A percentile compares a stretch with the other conserved stretches of the same genome.
Evolutionary conservation across 306 rosid species (phyloP).

Genomic region (Castanospermum australe): DNA sequence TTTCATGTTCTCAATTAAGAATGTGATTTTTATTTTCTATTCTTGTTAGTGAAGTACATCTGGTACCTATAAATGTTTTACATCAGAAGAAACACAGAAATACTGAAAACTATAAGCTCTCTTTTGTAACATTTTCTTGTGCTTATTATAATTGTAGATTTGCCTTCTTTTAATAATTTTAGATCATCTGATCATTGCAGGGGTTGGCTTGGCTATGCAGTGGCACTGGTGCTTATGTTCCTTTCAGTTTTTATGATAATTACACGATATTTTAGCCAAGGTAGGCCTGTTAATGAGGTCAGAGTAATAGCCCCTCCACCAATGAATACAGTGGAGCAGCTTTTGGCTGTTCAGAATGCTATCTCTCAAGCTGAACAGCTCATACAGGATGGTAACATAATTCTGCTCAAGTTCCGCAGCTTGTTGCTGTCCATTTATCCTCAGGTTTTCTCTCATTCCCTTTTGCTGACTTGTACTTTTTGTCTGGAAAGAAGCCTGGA

Average conservation of each 20-base stretch:
- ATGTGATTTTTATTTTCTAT: background rate
- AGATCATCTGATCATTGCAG: slow-evolving; percentile 45
- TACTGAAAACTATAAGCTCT: background rate
- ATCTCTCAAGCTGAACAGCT: slow-evolving; percentile 74
- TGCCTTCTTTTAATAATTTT: slow-evolving; percentile 17
- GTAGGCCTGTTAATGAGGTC: slow-evolving; percentile 54
- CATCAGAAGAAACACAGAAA: background rate
- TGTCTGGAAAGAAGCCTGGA: background rate
- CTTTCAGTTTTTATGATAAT: slow-evolving; percentile 70
- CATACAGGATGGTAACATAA: slow-evolving; percentile 73
- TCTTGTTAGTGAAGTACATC: background rate
- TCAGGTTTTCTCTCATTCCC: slow-evolving; percentile 61
- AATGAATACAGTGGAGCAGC: slow-evolving; percentile 92
- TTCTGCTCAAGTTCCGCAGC: slow-evolving; percentile 84
- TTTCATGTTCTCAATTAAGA: background rate
- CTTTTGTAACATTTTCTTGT: background rate
- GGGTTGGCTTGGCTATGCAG: slow-evolving; percentile 79
- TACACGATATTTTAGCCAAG: slow-evolving; percentile 50
- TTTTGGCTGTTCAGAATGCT: slow-evolving; percentile 86
- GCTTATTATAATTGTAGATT: background rate
- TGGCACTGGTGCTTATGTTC: slow-evolving; percentile 49
- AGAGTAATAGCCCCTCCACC: slow-evolving; percentile 82
- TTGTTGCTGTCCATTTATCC: slow-evolving; percentile 75
- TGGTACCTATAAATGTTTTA: background rate
- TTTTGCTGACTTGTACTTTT: background rate